These are phyloP conservation scores for Paramarasmius palmivorus DNA, from an alignment of 1,284 basidiomycete species.

Conservation along the genomic window DNA sequence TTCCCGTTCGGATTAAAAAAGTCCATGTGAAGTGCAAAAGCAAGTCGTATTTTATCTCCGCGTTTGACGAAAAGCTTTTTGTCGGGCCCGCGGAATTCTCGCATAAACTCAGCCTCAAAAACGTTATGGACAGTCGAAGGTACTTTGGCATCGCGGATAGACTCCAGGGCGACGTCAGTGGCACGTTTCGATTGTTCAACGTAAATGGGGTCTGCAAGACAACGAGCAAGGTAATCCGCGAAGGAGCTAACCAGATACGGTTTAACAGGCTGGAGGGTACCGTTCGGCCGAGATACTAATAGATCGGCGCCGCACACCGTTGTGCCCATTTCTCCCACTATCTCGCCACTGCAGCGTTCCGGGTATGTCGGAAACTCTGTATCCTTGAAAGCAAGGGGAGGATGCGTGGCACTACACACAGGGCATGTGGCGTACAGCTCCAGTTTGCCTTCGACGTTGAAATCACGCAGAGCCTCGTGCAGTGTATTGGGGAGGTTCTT, in stretches of 20 bases:
- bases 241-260: conserved; percentile 2
- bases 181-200: not conserved
- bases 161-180: not conserved
- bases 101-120: conserved; percentile 20
- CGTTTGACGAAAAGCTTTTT: conserved; percentile 22
- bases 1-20: conserved; percentile 13
- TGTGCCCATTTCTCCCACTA: conserved; percentile 7
- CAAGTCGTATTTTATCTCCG: conserved; percentile 16
- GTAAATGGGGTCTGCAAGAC: not conserved
- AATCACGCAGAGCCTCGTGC: too few species aligned
- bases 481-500: too few species aligned
- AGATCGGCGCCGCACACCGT: not conserved
- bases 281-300: not conserved
- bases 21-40: conserved; percentile 15
- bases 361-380: conserved; percentile 1
- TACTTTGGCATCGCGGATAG: not conserved
- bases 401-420: too few species aligned
- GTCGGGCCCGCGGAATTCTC: conserved; percentile 18
- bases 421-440: too few species aligned
- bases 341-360: conserved; percentile 9
- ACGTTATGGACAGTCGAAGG: not conserved
- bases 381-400: too few species aligned
- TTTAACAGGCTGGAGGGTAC: not conserved
- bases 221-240: conserved; percentile 5
- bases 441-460: too few species aligned